These are phyloP conservation scores for Cyanidioschyzon merolae DNA, from an alignment of 23 red algal genomes.

Conservation along the genomic window DNA sequence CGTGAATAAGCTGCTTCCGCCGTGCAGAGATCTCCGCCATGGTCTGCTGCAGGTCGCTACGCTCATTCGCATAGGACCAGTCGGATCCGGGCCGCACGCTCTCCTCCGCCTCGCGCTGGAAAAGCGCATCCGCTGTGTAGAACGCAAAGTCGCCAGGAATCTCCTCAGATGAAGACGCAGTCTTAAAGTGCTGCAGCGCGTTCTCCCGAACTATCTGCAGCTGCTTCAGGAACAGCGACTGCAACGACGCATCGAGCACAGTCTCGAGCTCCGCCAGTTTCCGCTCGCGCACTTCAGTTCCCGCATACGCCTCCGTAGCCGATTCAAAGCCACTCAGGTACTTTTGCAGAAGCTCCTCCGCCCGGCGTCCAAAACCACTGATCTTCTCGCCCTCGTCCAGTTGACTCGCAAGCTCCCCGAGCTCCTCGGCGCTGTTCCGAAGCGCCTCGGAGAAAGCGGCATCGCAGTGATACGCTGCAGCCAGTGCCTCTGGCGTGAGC, in stretches of 20 bases:
- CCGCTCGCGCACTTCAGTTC: constrained; percentile 31
- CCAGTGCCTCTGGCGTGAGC: constrained; percentile 39
- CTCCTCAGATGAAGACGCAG: constrained; percentile 74
- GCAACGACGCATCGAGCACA: constrained; percentile 63
- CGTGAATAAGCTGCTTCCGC: constrained; percentile 58
- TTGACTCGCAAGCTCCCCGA: constrained; percentile 31
- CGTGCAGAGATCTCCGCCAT: constrained; percentile 91
- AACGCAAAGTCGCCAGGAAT: constrained; percentile 94
- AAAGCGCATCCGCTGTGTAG: constrained; percentile 72
- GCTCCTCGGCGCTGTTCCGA: constrained; percentile 25
- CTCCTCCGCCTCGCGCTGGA: constrained; percentile 82
- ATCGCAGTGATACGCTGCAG: constrained; percentile 49
- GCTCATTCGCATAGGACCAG: constrained; percentile 69
- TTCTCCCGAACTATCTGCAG: constrained; percentile 84
- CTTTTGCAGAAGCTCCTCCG: constrained; percentile 53
- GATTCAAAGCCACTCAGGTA: constrained; percentile 41
- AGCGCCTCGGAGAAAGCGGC: constrained; percentile 60
- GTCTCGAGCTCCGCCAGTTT: constrained; percentile 75
- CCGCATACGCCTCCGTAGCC: constrained; percentile 30
- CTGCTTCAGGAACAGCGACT: constrained; percentile 80
- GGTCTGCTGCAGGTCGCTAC: constrained; percentile 79
- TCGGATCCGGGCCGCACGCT: constrained; percentile 56
- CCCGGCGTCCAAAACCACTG: constrained; percentile 38
- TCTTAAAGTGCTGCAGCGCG: constrained; percentile 72
- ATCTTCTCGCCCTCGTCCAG: constrained; percentile 82